These are phyloP conservation scores for Nakazawaea ishiwadae DNA, from an alignment of 805 yeast genomes.

Conservation along the genomic window DNA sequence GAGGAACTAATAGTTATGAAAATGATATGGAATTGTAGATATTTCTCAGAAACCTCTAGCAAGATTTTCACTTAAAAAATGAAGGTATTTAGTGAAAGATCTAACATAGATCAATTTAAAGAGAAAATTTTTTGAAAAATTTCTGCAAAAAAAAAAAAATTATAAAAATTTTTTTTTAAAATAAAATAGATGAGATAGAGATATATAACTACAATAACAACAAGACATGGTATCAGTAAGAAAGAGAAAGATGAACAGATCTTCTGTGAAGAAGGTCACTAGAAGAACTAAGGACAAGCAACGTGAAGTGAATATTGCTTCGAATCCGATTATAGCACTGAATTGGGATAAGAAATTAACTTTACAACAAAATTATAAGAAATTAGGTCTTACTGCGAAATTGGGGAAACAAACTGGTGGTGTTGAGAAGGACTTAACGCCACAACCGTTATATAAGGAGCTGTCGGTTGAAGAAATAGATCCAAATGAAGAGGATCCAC, in stretches of 20 bases:
- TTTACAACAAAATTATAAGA: conserved; percentile 79
- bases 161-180: not conserved
- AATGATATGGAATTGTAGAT: too few species aligned
- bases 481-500: conserved; percentile 40
- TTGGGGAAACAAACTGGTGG: conserved; percentile 78
- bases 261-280: conserved; percentile 65
- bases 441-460: conserved; percentile 28
- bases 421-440: conserved; percentile 50
- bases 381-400: conserved; percentile 68
- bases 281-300: conserved; percentile 68
- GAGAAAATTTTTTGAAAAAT: too few species aligned
- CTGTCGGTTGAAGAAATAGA: conserved; percentile 29
- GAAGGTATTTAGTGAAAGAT: too few species aligned
- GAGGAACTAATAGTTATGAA: too few species aligned
- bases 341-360: conserved; percentile 88
- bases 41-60: too few species aligned
- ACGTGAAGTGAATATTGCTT: conserved; percentile 56
- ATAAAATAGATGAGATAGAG: not conserved
- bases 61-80: too few species aligned
- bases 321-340: conserved; percentile 80
- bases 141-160: not conserved
- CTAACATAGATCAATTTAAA: too few species aligned
- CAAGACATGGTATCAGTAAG: conserved; percentile 50
- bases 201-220: not conserved
- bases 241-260: conserved; percentile 76